Base-by-base conservation (phyloP, 2,329 filamentous ascomycete genomes). In the Fusarium beomiforme region DNA sequence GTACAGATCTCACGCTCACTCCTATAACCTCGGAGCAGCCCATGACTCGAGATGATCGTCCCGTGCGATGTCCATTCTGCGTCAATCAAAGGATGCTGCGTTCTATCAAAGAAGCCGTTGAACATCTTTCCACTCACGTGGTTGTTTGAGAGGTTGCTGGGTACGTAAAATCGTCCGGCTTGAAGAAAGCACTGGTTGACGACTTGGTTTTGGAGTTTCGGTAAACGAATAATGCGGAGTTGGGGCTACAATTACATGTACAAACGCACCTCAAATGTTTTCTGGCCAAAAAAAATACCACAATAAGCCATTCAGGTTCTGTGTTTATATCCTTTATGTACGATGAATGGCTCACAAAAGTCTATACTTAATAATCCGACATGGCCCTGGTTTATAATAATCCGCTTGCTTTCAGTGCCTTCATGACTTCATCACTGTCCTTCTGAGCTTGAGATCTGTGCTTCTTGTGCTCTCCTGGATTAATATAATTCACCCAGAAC, bases 401-500 rank as follows among this genome's bases (percentile, higher is more conserved):
- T 21, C 85, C 85, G 51, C 76, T 79, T n/a, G 83, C 80, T 65
- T 78, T 83, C 62, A 89, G 77, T 19, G 81, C 82, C 73, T 79
- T 81, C 61, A 83, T 60, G 4, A 88, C 78, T 53, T 76, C 79
- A 16, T 87, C 85, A 23, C 79, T 75, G 21, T 83, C 80, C 10
- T 79, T 79, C 59, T 75, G 72, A 21, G 75, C 67, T 49, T 76
- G 59, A 36, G 59, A 71, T 55, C 70, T 79, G 39, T 75, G 75
- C 43, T 78, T 77, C 69, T 77, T 76, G 59, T 71, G 75, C 26
- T 79, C 84, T 1, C 83, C 85, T 0, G 81, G 84, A 56, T 86
- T 83, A 60, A 90, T 88, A 63, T 85, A 88, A 77, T 99, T 99
- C 81, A 93, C 90, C 96, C 96, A 99, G 80, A 97, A 99, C 76